Evolutionary conservation across 1,139 yeast genomes (phyloP), one percentile per base, ranked within the genome.

Genomic region (Debaryomyces sp.): DNA sequence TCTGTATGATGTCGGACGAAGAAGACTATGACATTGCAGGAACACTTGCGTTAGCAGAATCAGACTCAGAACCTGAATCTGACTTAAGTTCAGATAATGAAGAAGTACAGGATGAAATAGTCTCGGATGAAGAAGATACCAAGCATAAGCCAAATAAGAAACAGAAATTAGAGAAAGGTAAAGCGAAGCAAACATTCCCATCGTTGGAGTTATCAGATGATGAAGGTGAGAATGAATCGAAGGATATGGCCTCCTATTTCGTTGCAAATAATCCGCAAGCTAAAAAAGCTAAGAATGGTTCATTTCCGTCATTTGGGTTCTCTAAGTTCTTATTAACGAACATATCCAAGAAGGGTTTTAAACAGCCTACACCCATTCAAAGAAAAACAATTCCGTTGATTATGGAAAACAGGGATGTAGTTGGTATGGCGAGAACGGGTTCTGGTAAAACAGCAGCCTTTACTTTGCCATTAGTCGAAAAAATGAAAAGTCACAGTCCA

Each of bases 401-500:
- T 49, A 74, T 94, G 73, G 92, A 89, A 50, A 87, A 84, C 51
- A 78, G 96, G 62, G 99, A 95, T 70, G 96, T 95, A 32, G 99
- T 95, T 18, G 99, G 98, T 61, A 95, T 95, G 97, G 99, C 99
- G 17, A 81, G 98, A 62, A 95, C 99, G 1, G 99, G 99, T 60
- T 89, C 97, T 29, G 99, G 99, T 76, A 95, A 95, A 65, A 95
- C 99, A 0, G 98, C 98, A 5, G 99, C 99, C 0, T 95, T 95
- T 66, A 82, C 90, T n/a, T 72, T 95, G 50, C 99, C 99, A 2
- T 80, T 95, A 73, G 79, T 95, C 57, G 98, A 95, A 61, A 86
- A 81, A 60, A 74, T 92, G 54, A 89, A 89, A 64, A 70, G 82
- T 7, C 98, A 94, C 64, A 82, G 89, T 43, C 91, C 96, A 32